Percentiles rank a stretch among this genome's conserved stretches.
Conservation (phyloP, 2,329 filamentous ascomycete genomes). For the Emergomyces pasteurianus region DNA sequence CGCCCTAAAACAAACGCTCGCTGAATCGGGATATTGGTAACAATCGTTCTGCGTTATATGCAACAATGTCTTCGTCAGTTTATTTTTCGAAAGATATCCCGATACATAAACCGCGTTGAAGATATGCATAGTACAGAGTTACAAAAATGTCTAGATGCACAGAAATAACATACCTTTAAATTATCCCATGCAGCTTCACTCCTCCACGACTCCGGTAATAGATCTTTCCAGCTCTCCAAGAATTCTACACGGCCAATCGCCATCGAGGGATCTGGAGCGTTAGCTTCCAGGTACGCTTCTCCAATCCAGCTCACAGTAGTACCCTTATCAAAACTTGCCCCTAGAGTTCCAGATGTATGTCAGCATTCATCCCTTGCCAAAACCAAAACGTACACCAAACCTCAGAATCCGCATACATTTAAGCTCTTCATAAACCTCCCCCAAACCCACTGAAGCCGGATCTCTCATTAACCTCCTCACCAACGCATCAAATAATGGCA, state of each 20-base stretch:
- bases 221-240: slow-evolving; percentile 30
- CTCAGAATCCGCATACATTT: slow-evolving; percentile 23
- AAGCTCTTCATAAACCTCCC: slow-evolving; percentile 16
- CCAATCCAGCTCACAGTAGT: slow-evolving; percentile 27
- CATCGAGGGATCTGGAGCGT: slow-evolving; percentile 19
- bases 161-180: slow-evolving; percentile 18
- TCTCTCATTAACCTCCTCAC: slow-evolving; percentile 23
- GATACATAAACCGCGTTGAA: not conserved
- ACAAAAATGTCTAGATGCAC: not conserved
- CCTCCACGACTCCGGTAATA: slow-evolving; percentile 33
- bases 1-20: slow-evolving; percentile 25
- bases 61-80: slow-evolving; percentile 1
- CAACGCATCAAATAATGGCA: slow-evolving; percentile 27
- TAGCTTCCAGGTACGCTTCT: slow-evolving; percentile 28
- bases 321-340: slow-evolving; percentile 28
- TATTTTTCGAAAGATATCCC: not conserved
- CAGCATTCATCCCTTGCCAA: not conserved
- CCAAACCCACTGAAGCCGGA: slow-evolving; percentile 8
- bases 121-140: not conserved
- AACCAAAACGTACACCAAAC: not conserved
- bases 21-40: slow-evolving; percentile 24
- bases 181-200: slow-evolving; percentile 22
- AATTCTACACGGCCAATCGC: slow-evolving; percentile 24
- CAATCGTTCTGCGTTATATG: slow-evolving; percentile 16
- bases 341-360: slow-evolving; percentile 15